These are phyloP conservation scores for Arthrobotrys conoides DNA, from an alignment of 2,329 filamentous ascomycete species.

Conservation along the genomic window DNA sequence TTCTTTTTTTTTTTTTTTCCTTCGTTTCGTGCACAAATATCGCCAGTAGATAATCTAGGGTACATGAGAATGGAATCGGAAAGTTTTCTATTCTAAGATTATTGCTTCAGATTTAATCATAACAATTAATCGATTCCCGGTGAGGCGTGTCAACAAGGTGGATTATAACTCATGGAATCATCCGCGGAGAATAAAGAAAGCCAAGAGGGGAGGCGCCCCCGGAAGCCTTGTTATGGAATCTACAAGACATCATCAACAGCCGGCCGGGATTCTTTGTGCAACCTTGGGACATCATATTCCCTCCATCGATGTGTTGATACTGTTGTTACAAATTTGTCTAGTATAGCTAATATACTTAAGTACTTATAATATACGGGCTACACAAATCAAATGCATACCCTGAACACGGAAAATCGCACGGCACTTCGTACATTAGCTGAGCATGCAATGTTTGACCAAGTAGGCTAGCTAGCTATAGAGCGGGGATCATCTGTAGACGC, in stretches of 20 bases:
- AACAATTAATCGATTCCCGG: background rate
- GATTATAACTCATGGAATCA: background rate
- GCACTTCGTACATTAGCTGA: background rate
- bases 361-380: too few relatives aligned
- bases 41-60: slow-evolving; percentile 42
- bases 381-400: too few relatives aligned
- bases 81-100: slow-evolving; percentile 5
- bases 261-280: slow-evolving; percentile 22
- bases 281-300: slow-evolving; percentile 2
- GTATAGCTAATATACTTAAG: background rate
- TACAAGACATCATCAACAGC: background rate
- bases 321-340: background rate
- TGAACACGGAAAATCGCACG: background rate
- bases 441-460: slow-evolving; percentile 12
- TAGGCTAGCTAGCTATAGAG: too few relatives aligned
- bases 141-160: too few relatives aligned
- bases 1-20: slow-evolving; percentile 7
- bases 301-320: slow-evolving; percentile 8
- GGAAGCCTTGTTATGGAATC: slow-evolving; percentile 10
- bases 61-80: slow-evolving; percentile 36
- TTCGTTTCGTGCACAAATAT: slow-evolving; percentile 26
- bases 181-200: background rate
- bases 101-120: background rate
- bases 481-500: background rate
- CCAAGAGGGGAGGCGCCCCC: slow-evolving; percentile 8